phyloP scores from a whole-genome alignment of 108 stramenopile genomes.

The Cyclotella cryptica region DNA sequence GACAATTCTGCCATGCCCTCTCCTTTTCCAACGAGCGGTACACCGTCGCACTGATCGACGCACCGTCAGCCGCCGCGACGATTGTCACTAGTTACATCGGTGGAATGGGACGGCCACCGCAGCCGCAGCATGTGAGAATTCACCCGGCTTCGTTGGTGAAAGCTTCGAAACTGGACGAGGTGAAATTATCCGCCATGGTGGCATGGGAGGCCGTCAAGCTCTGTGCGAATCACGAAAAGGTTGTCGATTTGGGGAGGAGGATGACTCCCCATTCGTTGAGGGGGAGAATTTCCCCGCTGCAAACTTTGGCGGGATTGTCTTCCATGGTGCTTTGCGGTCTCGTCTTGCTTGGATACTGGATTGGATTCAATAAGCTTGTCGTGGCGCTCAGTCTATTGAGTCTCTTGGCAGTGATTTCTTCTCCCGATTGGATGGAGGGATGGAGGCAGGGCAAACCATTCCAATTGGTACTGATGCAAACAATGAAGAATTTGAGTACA shows the following conservation, averaged over 20 bases:
- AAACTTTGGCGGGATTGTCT: conserved; percentile 11
- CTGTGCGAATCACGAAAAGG: conserved; percentile 14
- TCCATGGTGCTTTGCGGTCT: conserved; percentile 12
- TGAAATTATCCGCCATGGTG: conserved; percentile 33
- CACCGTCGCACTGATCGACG: conserved; percentile 41
- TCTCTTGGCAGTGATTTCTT: conserved; percentile 27
- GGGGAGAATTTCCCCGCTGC: conserved; percentile 23
- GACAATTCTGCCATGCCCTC: conserved; percentile 36
- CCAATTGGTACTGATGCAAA: conserved; percentile 21
- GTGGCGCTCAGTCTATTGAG: conserved; percentile 24
- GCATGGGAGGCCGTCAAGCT: conserved; percentile 25
- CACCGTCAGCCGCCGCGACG: conserved; percentile 21
- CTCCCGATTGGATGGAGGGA: conserved; percentile 50
- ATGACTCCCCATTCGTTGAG: conserved; percentile 30
- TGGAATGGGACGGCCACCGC: not conserved
- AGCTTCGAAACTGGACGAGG: conserved; percentile 44
- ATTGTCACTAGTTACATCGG: not conserved
- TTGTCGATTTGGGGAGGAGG: conserved; percentile 12
- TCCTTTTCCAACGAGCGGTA: conserved; percentile 42
- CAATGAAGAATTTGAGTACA: conserved; percentile 27
- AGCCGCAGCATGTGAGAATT: conserved; percentile 37
- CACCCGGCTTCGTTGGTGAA: conserved; percentile 39
- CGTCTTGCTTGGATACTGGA: conserved; percentile 16
- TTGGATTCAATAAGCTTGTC: conserved; percentile 46
- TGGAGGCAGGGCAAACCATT: conserved; percentile 39